A percentile compares a stretch with the other conserved stretches of the same genome.
phyloP scores from a whole-genome alignment of 73 alveolate species.

The Durusdinium trenchii region DNA sequence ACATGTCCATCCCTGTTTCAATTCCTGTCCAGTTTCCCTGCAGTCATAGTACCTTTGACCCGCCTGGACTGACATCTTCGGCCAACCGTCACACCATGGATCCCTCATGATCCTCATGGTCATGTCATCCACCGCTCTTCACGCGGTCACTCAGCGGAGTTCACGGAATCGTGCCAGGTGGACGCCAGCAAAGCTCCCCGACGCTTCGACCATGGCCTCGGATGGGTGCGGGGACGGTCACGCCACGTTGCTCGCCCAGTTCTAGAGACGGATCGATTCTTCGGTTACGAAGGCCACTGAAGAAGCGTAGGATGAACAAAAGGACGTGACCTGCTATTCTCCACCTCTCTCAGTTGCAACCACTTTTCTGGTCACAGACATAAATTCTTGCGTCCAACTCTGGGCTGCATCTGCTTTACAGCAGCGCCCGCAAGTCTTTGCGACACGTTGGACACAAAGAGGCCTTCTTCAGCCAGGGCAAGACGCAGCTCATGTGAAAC shows the following conservation, averaged over 20 bases:
- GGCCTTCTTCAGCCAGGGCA: constrained; percentile 93
- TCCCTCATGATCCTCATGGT: neutral
- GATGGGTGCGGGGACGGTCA: neutral
- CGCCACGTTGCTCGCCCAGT: neutral
- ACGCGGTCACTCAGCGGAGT: neutral
- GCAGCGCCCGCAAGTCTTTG: constrained; percentile 82
- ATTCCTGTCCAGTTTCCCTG: no score
- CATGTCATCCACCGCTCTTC: neutral
- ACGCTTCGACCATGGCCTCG: constrained; percentile 46
- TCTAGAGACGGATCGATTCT: no score
- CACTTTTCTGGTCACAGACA: no score
- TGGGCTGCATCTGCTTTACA: neutral
- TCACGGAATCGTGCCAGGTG: neutral
- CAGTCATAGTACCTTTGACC: no score
- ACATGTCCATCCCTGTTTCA: no score
- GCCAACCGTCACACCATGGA: no score
- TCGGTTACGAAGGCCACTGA: no score
- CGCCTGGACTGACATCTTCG: no score
- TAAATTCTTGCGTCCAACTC: no score
- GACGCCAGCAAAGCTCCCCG: constrained; percentile 35
- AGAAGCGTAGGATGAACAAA: no score
- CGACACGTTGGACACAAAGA: constrained; percentile 91
- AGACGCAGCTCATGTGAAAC: constrained; percentile 85
- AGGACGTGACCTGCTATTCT: no score
- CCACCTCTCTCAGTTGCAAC: no score